These are phyloP conservation scores for Pythium folliculosum DNA, from an alignment of 352 stramenopile genomes.

Conservation along the genomic window DNA sequence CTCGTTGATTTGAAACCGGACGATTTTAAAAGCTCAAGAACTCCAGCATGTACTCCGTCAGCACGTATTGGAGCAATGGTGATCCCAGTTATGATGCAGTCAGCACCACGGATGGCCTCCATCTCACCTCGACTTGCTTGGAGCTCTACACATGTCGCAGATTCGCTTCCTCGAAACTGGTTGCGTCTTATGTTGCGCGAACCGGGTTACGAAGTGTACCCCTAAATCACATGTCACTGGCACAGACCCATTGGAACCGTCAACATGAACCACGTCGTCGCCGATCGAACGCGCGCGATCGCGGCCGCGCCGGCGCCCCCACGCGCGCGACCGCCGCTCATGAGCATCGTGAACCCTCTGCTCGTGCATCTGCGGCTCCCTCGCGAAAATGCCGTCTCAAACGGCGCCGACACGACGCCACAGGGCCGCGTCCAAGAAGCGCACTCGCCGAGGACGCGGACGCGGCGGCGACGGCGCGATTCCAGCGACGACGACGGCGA, in stretches of 20 bases:
- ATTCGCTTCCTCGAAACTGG: not conserved
- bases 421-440: not conserved
- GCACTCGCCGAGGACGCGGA: not conserved
- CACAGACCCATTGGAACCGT: not conserved
- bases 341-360: not conserved
- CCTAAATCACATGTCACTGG: too few species aligned
- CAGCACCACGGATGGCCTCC: too few species aligned
- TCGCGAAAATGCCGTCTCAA: not conserved
- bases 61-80: too few species aligned
- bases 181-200: not conserved
- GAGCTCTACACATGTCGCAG: not conserved
- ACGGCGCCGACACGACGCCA: not conserved
- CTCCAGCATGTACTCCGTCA: too few species aligned
- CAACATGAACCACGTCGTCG: not conserved
- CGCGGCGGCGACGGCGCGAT: not conserved
- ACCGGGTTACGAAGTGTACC: too few species aligned
- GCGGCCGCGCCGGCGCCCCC: too few species aligned
- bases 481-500: conserved; percentile 7
- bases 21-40: too few species aligned
- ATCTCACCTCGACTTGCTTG: too few species aligned
- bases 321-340: not conserved
- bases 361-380: conserved; percentile 6
- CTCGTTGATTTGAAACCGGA: too few species aligned
- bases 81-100: too few species aligned
- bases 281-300: not conserved